Conservation (phyloP, 148 eudicot species). For the Chenopodium quinoa region DNA sequence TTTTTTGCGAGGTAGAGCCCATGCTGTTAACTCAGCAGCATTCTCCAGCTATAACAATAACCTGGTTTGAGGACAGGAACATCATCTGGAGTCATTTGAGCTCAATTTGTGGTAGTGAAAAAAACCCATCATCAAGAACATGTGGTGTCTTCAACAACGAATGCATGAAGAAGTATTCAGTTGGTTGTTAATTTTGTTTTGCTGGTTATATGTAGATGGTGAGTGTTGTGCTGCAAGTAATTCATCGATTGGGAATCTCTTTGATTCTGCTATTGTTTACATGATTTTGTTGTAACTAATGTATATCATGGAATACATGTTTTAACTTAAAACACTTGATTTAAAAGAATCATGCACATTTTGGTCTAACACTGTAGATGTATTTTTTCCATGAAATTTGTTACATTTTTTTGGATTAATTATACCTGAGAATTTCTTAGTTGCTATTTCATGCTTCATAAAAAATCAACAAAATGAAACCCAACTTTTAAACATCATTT, state of each 20-base stretch:
- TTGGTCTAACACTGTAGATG: not conserved
- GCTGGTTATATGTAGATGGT: not conserved
- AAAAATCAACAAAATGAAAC: no score
- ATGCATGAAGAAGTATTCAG: not conserved
- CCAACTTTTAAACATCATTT: not conserved
- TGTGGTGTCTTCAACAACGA: not conserved
- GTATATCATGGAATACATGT: not conserved
- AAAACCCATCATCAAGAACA: not conserved
- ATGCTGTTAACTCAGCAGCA: not conserved
- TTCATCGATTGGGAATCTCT: not conserved
- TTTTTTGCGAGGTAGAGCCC: not conserved
- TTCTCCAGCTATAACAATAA: not conserved
- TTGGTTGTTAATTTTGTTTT: not conserved
- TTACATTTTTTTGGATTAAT: not conserved
- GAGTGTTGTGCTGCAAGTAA: not conserved
- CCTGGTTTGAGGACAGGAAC: not conserved
- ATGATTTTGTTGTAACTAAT: conserved; percentile 1
- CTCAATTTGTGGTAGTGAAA: not conserved
- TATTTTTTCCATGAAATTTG: no score
- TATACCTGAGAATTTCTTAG: not conserved
- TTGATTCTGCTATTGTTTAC: not conserved
- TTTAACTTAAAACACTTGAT: not conserved
- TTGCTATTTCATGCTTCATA: not conserved
- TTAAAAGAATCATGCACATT: not conserved
- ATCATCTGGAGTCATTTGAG: not conserved